A percentile compares a stretch with the other conserved stretches of the same genome.
Evolutionary conservation across 768 basidiomycete genomes (phyloP).

Genomic region (Psilocybe tampanensis): DNA sequence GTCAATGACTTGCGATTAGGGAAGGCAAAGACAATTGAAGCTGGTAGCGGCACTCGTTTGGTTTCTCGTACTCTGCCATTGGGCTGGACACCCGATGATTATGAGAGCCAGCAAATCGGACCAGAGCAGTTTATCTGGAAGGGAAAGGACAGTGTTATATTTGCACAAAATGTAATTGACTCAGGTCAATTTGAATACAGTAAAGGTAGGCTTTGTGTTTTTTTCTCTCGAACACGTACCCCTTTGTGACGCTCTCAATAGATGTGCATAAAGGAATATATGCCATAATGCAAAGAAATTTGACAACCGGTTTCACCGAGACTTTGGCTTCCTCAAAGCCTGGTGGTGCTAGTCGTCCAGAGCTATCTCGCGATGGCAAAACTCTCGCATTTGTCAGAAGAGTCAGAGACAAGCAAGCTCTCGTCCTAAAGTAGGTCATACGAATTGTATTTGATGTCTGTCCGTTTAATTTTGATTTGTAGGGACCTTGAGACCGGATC

Average conservation of each 20-base stretch:
- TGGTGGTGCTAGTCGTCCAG: slow-evolving; percentile 76
- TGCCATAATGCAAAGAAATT: slow-evolving; percentile 66
- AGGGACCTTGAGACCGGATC: slow-evolving; percentile 73
- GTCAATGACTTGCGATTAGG: slow-evolving; percentile 28
- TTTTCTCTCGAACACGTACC: background rate
- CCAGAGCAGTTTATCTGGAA: slow-evolving; percentile 72
- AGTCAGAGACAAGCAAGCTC: slow-evolving; percentile 70
- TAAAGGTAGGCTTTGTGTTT: slow-evolving; percentile 49
- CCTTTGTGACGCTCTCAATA: slow-evolving; percentile 23
- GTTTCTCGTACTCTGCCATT: slow-evolving; percentile 57
- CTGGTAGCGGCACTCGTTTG: slow-evolving; percentile 53
- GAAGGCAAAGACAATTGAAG: slow-evolving; percentile 29
- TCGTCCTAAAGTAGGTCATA: slow-evolving; percentile 64
- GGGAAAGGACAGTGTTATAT: slow-evolving; percentile 60
- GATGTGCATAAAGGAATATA: slow-evolving; percentile 75
- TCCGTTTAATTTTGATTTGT: background rate
- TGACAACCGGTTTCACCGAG: slow-evolving; percentile 55
- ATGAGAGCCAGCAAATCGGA: slow-evolving; percentile 72
- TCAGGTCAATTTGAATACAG: slow-evolving; percentile 54
- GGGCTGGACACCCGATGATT: slow-evolving; percentile 63
- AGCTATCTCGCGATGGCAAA: slow-evolving; percentile 65
- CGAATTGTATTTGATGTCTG: background rate
- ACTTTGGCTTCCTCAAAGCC: slow-evolving; percentile 58
- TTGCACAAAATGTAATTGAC: slow-evolving; percentile 65
- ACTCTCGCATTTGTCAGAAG: slow-evolving; percentile 78